Evolutionary conservation across 495 filamentous ascomycete genomes (phyloP).

Genomic region (Patellaria atrata): DNA sequence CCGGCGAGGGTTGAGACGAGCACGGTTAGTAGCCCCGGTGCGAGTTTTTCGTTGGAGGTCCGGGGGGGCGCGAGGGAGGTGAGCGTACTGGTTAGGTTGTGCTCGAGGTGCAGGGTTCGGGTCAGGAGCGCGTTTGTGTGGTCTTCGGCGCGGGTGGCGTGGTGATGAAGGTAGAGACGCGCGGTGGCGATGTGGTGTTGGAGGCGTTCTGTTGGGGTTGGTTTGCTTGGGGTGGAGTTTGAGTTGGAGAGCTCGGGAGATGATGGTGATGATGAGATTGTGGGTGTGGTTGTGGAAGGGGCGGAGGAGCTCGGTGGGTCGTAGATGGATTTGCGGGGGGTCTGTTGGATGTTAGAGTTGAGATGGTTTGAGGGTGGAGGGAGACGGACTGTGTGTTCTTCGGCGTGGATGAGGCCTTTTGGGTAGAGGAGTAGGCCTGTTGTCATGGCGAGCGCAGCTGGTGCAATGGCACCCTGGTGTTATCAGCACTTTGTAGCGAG

Average conservation of each 20-base stretch:
- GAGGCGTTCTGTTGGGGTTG: constrained; percentile 82
- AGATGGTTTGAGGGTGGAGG: neutral
- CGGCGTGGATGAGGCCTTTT: constrained; percentile 40
- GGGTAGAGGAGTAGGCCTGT: constrained; percentile 41
- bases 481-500: constrained; percentile 2
- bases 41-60: constrained; percentile 65
- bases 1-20: constrained; percentile 86
- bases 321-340: constrained; percentile 73
- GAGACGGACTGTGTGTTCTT: constrained; percentile 25
- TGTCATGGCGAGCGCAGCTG: constrained; percentile 39
- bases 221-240: constrained; percentile 31
- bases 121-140: constrained; percentile 63
- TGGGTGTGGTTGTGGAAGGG: constrained; percentile 18
- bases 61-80: constrained; percentile 72
- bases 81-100: constrained; percentile 70
- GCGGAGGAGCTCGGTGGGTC: constrained; percentile 34
- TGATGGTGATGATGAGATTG: constrained; percentile 16
- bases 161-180: constrained; percentile 66
- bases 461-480: constrained; percentile 40
- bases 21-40: constrained; percentile 79
- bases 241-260: constrained; percentile 17
- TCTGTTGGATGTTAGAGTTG: constrained; percentile 15
- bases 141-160: constrained; percentile 58
- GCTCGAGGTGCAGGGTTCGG: constrained; percentile 61
- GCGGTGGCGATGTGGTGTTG: constrained; percentile 65